Percentiles rank a stretch among this genome's conserved stretches.
phyloP scores from a whole-genome alignment of 768 basidiomycete genomes.

The Fibroporia radiculosa region DNA sequence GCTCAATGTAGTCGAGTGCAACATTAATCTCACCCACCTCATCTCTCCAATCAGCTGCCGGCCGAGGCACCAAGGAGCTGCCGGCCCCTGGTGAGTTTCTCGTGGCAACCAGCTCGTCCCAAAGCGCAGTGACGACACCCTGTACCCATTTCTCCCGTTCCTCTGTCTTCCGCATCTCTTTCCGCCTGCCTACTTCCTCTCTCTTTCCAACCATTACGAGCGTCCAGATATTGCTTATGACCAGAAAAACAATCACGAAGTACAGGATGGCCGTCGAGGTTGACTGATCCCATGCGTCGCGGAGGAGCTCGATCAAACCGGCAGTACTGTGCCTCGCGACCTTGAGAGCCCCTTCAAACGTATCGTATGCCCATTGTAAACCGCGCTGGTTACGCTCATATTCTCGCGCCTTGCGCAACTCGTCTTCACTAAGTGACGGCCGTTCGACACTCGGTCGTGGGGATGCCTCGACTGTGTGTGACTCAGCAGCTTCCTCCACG shows the following conservation, averaged over 20 bases:
- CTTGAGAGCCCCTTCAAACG: conserved; percentile 65
- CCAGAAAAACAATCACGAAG: conserved; percentile 62
- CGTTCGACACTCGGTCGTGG: conserved; percentile 4
- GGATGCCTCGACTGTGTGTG: conserved; percentile 15
- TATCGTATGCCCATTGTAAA: conserved; percentile 86
- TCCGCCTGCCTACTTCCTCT: conserved; percentile 37
- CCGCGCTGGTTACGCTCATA: conserved; percentile 63
- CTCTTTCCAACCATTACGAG: conserved; percentile 38
- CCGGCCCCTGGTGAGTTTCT: conserved; percentile 27
- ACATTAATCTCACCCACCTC: conserved; percentile 42
- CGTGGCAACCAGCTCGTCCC: conserved; percentile 53
- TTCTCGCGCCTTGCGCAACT: conserved; percentile 47
- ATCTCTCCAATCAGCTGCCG: conserved; percentile 28
- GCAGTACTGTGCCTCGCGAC: conserved; percentile 65
- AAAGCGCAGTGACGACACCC: conserved; percentile 60
- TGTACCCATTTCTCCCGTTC: conserved; percentile 74
- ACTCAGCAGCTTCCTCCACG: conserved; percentile 39
- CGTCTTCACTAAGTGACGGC: conserved; percentile 27
- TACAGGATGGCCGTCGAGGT: conserved; percentile 65
- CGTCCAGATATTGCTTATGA: conserved; percentile 77
- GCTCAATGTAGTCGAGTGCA: conserved; percentile 52
- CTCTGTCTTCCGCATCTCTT: conserved; percentile 44
- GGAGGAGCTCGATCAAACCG: conserved; percentile 70
- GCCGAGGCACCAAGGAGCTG: conserved; percentile 5
- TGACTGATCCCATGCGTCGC: conserved; percentile 74